These are phyloP conservation scores for Alternaria consortialis DNA, from an alignment of 2,329 filamentous ascomycete genomes.

Conservation along the genomic window DNA sequence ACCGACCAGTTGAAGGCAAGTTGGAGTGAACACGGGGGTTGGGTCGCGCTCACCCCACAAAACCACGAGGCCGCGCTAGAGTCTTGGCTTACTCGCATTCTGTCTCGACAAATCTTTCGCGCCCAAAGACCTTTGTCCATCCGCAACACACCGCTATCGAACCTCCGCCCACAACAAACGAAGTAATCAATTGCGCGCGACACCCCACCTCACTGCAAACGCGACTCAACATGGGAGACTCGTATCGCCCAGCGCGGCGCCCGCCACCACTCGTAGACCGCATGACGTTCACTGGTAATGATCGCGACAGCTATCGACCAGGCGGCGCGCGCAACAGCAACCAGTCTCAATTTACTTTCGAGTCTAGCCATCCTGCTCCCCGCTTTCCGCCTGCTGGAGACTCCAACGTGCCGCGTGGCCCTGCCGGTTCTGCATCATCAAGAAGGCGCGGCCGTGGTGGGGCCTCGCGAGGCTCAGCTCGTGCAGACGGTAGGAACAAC, in stretches of 20 bases:
- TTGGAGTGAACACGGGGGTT: background rate
- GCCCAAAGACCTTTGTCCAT: slow-evolving; percentile 14
- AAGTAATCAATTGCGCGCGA: background rate
- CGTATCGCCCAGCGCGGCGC: slow-evolving; percentile 39
- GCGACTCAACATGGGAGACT: slow-evolving; percentile 32
- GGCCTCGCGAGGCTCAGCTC: slow-evolving; percentile 22
- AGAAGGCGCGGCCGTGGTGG: slow-evolving; percentile 32
- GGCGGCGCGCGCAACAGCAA: slow-evolving; percentile 24
- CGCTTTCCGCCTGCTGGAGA: slow-evolving; percentile 42
- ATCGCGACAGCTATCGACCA: slow-evolving; percentile 40
- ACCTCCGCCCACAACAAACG: slow-evolving; percentile 9
- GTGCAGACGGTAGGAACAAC: slow-evolving; percentile 29
- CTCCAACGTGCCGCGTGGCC: slow-evolving; percentile 28
- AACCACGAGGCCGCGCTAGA: slow-evolving; percentile 15
- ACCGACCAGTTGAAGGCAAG: background rate
- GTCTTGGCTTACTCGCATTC: slow-evolving; percentile 21
- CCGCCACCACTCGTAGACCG: slow-evolving; percentile 35
- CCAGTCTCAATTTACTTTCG: slow-evolving; percentile 47
- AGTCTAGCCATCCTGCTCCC: slow-evolving; percentile 37
- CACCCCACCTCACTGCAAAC: slow-evolving; percentile 13
- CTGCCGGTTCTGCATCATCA: slow-evolving; percentile 12
- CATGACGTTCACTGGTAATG: slow-evolving; percentile 42
- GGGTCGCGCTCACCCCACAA: slow-evolving; percentile 11
- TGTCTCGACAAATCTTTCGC: slow-evolving; percentile 26
- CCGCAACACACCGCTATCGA: slow-evolving; percentile 4